Conservation (phyloP, 2,329 filamentous ascomycete species). For the Cercospora brassicicola region DNA sequence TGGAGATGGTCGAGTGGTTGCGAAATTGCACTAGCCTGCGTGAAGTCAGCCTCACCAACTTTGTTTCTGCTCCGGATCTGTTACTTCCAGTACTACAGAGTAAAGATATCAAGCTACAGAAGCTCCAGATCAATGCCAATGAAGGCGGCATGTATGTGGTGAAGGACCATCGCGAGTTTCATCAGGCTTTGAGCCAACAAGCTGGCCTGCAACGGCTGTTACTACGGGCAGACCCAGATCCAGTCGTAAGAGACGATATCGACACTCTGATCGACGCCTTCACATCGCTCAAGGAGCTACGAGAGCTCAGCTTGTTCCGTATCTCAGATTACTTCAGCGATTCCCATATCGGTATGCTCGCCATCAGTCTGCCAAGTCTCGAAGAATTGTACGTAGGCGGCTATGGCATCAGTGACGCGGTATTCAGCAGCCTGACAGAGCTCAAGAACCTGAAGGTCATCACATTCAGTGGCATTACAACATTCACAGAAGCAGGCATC, state of each 20-base stretch:
- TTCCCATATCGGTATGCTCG: conserved; percentile 53
- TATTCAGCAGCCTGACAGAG: conserved; percentile 48
- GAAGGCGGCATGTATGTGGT: conserved; percentile 48
- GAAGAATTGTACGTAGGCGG: conserved; percentile 61
- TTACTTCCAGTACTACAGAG: conserved; percentile 52
- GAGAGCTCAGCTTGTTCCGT: conserved; percentile 54
- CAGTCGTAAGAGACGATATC: conserved; percentile 48
- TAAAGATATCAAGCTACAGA: conserved; percentile 49
- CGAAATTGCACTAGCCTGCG: conserved; percentile 54
- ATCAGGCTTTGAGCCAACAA: conserved; percentile 55
- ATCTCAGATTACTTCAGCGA: conserved; percentile 55
- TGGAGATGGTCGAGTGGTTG: conserved; percentile 57
- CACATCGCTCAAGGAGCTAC: conserved; percentile 53
- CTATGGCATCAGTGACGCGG: conserved; percentile 53
- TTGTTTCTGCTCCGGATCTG: conserved; percentile 56
- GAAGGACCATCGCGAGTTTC: conserved; percentile 54
- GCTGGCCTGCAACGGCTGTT: conserved; percentile 49
- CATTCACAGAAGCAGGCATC: conserved; percentile 56
- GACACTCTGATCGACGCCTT: conserved; percentile 55
- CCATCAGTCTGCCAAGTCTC: conserved; percentile 49
- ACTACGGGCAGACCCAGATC: conserved; percentile 51
- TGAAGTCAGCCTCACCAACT: conserved; percentile 52
- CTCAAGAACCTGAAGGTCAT: conserved; percentile 55
- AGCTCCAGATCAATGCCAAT: conserved; percentile 48
- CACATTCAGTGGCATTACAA: conserved; percentile 56